phyloP scores from a whole-genome alignment of 139 green algal species.

The Chlamydomonas urium region DNA sequence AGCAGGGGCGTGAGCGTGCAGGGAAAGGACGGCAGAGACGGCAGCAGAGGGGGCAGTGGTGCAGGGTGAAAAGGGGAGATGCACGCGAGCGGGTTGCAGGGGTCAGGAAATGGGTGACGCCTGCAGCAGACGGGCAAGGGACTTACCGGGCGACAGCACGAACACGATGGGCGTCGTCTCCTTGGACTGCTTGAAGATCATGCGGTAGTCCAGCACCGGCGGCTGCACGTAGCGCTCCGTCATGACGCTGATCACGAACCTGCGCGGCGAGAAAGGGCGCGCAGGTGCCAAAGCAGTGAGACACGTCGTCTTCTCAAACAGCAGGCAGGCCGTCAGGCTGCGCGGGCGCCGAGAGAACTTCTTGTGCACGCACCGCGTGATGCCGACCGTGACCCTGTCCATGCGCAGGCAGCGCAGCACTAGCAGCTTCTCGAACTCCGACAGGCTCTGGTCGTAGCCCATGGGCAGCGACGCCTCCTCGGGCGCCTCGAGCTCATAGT shows the following conservation, averaged over 20 bases:
- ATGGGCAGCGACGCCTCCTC: conserved; percentile 48
- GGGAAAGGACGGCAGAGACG: no score
- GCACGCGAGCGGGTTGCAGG: no score
- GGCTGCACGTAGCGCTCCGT: conserved; percentile 59
- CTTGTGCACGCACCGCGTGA: conserved; percentile 67
- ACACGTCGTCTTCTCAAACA: no score
- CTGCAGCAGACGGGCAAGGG: no score
- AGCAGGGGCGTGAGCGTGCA: no score
- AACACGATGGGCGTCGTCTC: conserved; percentile 81
- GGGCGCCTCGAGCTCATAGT: conserved; percentile 63
- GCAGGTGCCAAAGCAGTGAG: no score
- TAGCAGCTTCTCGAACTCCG: conserved; percentile 73
- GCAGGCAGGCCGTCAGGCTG: no score
- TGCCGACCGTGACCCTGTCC: conserved; percentile 74
- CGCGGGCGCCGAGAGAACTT: neutral
- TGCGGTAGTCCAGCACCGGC: conserved; percentile 71
- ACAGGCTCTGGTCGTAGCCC: conserved; percentile 48
- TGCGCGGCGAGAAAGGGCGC: no score
- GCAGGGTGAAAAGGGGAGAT: no score
- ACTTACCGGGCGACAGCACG: conserved; percentile 72
- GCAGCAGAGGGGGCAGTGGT: no score
- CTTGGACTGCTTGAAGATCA: conserved; percentile 67
- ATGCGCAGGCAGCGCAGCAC: conserved; percentile 78
- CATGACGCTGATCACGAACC: conserved; percentile 46
- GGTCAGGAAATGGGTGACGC: no score